Evolutionary conservation across 768 basidiomycete species (phyloP), one percentile per base, ranked within the genome.

Genomic region (Roridomyces roridus): DNA sequence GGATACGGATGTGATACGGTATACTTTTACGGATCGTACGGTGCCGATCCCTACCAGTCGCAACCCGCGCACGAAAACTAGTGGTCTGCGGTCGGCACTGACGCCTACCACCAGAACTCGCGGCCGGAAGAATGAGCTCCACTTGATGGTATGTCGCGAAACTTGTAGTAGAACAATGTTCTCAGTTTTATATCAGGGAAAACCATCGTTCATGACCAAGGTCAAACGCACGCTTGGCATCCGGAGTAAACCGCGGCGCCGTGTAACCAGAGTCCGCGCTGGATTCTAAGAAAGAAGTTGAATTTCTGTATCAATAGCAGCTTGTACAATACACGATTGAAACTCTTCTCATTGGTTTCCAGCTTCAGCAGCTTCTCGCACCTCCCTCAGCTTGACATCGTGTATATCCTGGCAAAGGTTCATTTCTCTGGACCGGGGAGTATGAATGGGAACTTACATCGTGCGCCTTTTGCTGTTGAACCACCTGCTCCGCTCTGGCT

Each of bases 211-310:
- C 57, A 75, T 82, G 79, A 81, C 81, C 46, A 79, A 72, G 60
- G 70, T 85, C 65, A 83, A 80, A 64, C 79, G 78, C 25, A 70
- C 79, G 2, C 68, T 85, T 9, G 84, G 82, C 15, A 82, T 84
- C 45, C 75, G 77, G 9, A 79, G 78, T 51, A 74, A 75, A 8
- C 76, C 77, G 23, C 76, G 72, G 17, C 63, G 65, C n/a, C 43
- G 51, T 37, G 35, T 31, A n/a, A 37, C 40, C 1, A 31, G 23
- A 34, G 29, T 20, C 46, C 31, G 9, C 11, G 20, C 31, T 6
- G 29, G 20, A 5, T 31, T 55, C 29, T 55, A 23, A 23, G 18
- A 8, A 39, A 14, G 3, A 34, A 51, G 31, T 41, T 21, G n/a
- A n/a, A n/a, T n/a, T 6, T 29, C 14, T 40, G 4, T 25, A 23